phyloP scores from a whole-genome alignment of 495 filamentous ascomycete species.

The Diplogelasinospora grovesii region DNA sequence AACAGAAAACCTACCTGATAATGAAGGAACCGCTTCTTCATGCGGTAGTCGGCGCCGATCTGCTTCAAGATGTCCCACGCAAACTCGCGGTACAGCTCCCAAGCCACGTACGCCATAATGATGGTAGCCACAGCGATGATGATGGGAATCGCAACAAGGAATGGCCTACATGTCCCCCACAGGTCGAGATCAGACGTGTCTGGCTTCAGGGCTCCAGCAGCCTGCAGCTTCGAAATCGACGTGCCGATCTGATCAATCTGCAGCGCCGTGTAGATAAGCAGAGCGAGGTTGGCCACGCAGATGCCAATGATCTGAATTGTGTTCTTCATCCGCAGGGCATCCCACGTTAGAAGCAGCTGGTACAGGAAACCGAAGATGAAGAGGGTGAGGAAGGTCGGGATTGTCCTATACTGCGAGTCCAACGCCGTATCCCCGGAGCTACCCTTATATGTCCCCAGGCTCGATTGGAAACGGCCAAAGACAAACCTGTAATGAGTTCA shows the following conservation, averaged over 20 bases:
- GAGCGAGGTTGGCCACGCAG: slow-evolving; percentile 82
- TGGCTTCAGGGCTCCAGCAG: slow-evolving; percentile 19
- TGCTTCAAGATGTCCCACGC: slow-evolving; percentile 99
- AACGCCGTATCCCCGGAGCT: slow-evolving; percentile 19
- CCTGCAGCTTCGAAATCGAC: slow-evolving; percentile 50
- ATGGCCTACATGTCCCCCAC: slow-evolving; percentile 64
- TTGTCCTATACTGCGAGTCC: slow-evolving; percentile 54
- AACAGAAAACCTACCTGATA: slow-evolving; percentile 66
- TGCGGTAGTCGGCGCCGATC: slow-evolving; percentile 91
- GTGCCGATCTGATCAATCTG: slow-evolving; percentile 82
- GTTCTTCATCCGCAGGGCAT: slow-evolving; percentile 90
- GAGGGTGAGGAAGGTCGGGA: slow-evolving; percentile 87
- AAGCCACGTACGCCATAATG: slow-evolving; percentile 67
- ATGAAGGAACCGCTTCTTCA: slow-evolving; percentile 92
- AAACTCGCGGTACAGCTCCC: slow-evolving; percentile 97
- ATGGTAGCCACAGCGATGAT: slow-evolving; percentile 72
- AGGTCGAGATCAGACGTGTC: slow-evolving; percentile 40
- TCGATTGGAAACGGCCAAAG: slow-evolving; percentile 60
- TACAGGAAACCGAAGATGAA: slow-evolving; percentile 97
- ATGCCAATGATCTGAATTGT: slow-evolving; percentile 98
- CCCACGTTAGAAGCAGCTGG: slow-evolving; percentile 79
- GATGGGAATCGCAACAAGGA: slow-evolving; percentile 76
- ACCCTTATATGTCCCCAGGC: slow-evolving; percentile 26
- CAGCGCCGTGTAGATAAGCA: slow-evolving; percentile 86
- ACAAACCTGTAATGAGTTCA: slow-evolving; percentile 51